Evolutionary conservation across 2,329 filamentous ascomycete genomes (phyloP).

Genomic region (Cryphonectria nitschkei): DNA sequence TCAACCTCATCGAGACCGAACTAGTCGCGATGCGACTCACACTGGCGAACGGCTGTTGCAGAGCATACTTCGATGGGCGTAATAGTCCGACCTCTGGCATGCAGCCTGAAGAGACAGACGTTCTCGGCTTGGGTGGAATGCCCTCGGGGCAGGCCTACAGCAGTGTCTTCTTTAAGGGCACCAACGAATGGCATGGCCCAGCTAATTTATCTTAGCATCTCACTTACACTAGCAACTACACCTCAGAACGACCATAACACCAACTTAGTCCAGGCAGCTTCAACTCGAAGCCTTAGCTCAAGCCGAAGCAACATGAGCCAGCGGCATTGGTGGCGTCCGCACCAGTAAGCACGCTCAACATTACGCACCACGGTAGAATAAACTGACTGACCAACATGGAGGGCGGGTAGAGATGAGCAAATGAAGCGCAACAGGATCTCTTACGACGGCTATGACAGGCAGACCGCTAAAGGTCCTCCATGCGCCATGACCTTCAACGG

Average conservation of each 20-base stretch:
- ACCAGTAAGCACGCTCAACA: conserved; percentile 8
- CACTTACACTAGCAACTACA: conserved; percentile 18
- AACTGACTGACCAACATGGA: neutral
- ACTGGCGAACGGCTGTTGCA: neutral
- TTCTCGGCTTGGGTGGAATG: neutral
- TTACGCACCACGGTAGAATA: neutral
- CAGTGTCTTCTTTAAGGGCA: neutral
- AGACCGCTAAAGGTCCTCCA: neutral
- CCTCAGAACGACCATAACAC: neutral
- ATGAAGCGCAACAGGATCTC: conserved; percentile 23
- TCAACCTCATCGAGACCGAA: conserved; percentile 13
- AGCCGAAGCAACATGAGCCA: conserved; percentile 1
- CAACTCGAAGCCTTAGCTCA: neutral
- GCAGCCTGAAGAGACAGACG: neutral
- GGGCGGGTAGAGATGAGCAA: conserved; percentile 13
- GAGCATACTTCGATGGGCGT: too few relatives aligned
- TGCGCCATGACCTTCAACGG: neutral
- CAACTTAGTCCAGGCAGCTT: neutral
- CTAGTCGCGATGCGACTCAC: neutral
- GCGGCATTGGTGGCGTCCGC: conserved; percentile 1
- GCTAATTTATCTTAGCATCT: conserved; percentile 13
- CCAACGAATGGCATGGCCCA: neutral
- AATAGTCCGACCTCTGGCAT: conserved; percentile 8
- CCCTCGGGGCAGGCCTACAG: neutral
- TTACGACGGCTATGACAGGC: conserved; percentile 7